Percentiles rank a stretch among this genome's conserved stretches.
phyloP scores from a whole-genome alignment of 495 filamentous ascomycete species.

The Talaromyces trachyspermus region DNA sequence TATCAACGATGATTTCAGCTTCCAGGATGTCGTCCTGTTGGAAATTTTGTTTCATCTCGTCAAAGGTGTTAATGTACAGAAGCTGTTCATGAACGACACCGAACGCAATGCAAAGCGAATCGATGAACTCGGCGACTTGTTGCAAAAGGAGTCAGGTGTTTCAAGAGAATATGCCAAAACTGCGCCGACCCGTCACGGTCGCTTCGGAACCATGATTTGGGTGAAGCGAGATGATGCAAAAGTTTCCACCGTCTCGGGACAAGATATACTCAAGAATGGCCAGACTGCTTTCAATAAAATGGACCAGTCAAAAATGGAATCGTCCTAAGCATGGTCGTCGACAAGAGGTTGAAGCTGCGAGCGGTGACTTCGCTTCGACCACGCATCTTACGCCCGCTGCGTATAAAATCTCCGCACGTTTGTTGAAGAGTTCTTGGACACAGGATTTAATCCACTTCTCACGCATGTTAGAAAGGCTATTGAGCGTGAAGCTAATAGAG shows the following conservation, averaged over 20 bases:
- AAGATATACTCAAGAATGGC: conserved; percentile 69
- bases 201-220: conserved; percentile 98
- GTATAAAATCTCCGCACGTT: conserved; percentile 66
- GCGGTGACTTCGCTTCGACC: conserved; percentile 67
- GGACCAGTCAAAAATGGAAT: conserved; percentile 84
- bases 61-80: conserved; percentile 79
- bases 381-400: conserved; percentile 60
- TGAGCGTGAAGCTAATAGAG: conserved; percentile 81
- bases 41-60: conserved; percentile 88
- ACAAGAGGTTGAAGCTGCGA: conserved; percentile 54
- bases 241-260: conserved; percentile 79
- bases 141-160: conserved; percentile 75
- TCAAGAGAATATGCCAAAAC: conserved; percentile 68
- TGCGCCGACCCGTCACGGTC: conserved; percentile 81
- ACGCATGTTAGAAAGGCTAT: conserved; percentile 78
- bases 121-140: conserved; percentile 64
- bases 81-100: conserved; percentile 76
- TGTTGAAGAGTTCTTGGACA: conserved; percentile 90
- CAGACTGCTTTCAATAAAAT: conserved; percentile 72
- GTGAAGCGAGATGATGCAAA: conserved; percentile 78
- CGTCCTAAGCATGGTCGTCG: conserved; percentile 59
- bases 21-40: conserved; percentile 76
- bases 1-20: conserved; percentile 85
- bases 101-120: conserved; percentile 57
- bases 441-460: conserved; percentile 92